Base-by-base conservation (phyloP, 306 rosid species). In the Malus sylvestris region DNA sequence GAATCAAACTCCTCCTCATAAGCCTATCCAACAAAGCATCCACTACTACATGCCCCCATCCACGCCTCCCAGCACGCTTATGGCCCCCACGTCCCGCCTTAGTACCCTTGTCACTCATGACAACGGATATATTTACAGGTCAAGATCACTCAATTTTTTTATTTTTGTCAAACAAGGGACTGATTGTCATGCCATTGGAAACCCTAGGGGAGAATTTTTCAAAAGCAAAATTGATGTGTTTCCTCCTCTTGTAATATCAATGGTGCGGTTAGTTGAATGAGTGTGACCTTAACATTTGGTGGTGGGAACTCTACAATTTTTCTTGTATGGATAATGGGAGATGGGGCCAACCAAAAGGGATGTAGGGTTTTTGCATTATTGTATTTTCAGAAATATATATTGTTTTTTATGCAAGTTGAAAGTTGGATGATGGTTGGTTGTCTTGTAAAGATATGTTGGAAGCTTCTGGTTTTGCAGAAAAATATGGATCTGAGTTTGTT, bases 1-100 rank as follows among this genome's bases (percentile, higher is more conserved):
- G 97, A 95, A 83, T 85, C 92, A 61, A 87, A 92, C 89, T 83
- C 52, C 80, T 86, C 91, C 65, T 82, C 91, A 5, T 92, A 92
- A 89, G 74, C 67, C 20, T 49, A 18, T 35, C 35, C 66, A 32
- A 68, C 75, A 45, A 45, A 51, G 60, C 55, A 53, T 70, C 53
- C 25, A 64, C 45, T 70, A 61, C 22, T 70, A 71, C 70, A n/a
- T 76, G 76, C 51, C 81, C 23, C 81, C 23, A 11, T 66, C 46
- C 23, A 16, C 1, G 33, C 55, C 68, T 78, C 80, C 19, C 30
- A 20, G 73, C 59, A 18, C 67, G 44, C 57, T 69, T 76, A 45
- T 60, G 67, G 74, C 59, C 60, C 74, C 61, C 57, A 63, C 7
- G 81, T 65, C 71, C 62, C 68, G 60, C 67, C 67, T 29, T 68